phyloP scores from a whole-genome alignment of 1,284 basidiomycete species.

The Schizophyllum amplum region DNA sequence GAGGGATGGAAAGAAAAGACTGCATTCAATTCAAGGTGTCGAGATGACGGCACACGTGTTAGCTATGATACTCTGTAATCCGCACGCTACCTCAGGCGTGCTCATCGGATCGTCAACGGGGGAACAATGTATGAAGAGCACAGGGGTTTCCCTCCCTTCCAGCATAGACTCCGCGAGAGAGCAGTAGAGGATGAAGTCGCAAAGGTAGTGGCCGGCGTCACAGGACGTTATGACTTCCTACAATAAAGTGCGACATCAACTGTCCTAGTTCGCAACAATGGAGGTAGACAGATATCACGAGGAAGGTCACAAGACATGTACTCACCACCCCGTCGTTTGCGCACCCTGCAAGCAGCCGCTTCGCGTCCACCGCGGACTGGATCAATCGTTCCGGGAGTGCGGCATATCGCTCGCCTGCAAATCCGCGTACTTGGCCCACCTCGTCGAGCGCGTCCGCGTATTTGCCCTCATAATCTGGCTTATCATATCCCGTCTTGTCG shows the following conservation, averaged over 20 bases:
- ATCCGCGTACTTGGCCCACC: neutral
- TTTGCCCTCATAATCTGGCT: constrained; percentile 8
- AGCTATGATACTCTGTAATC: neutral
- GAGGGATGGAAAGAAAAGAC: too few relatives aligned
- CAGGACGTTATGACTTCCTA: constrained; percentile 21
- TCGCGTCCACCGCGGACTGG: neutral
- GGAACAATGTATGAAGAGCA: constrained; percentile 13
- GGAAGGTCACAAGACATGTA: neutral
- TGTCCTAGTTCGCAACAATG: neutral
- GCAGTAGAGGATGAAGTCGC: constrained; percentile 26
- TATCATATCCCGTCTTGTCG: constrained; percentile 45
- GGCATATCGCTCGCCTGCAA: neutral
- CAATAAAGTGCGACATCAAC: neutral
- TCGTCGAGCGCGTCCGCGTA: constrained; percentile 1
- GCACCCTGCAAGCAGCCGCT: neutral
- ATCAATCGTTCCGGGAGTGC: neutral
- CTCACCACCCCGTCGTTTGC: neutral
- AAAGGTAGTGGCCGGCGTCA: constrained; percentile 23
- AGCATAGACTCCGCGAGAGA: constrained; percentile 21
- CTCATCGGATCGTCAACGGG: constrained; percentile 2
- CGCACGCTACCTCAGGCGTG: neutral
- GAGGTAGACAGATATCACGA: too few relatives aligned
- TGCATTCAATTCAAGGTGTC: too few relatives aligned
- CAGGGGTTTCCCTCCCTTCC: constrained; percentile 9
- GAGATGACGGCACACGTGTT: too few relatives aligned